Percentiles rank a stretch among this genome's conserved stretches.
Conservation (phyloP, 768 basidiomycete species). For the Psilocybe sp. region DNA sequence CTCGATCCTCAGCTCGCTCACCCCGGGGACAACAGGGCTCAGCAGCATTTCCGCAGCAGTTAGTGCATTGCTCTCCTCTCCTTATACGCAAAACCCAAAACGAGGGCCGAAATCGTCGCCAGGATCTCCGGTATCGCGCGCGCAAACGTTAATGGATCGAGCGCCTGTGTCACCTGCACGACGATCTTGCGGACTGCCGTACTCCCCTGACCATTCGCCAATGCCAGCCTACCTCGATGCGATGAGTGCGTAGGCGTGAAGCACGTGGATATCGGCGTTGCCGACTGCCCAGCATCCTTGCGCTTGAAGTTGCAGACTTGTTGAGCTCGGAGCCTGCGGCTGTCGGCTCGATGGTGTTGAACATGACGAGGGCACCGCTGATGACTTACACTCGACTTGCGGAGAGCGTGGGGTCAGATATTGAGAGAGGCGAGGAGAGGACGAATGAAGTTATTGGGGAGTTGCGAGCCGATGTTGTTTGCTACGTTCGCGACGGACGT, state of each 20-base stretch:
- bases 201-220: constrained; percentile 44
- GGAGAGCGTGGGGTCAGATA: constrained; percentile 60
- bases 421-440: constrained; percentile 65
- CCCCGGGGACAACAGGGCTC: constrained; percentile 61
- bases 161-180: constrained; percentile 57
- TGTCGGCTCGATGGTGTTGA: constrained; percentile 57
- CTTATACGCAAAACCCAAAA: constrained; percentile 57
- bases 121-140: constrained; percentile 78
- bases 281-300: constrained; percentile 60
- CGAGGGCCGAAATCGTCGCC: constrained; percentile 66
- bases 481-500: constrained; percentile 49
- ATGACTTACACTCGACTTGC: constrained; percentile 80
- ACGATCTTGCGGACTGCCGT: constrained; percentile 65
- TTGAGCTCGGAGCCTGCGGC: too few species aligned
- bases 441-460: constrained; percentile 65
- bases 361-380: constrained; percentile 70
- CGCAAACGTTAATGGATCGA: constrained; percentile 73
- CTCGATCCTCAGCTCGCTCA: constrained; percentile 72
- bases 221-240: constrained; percentile 45
- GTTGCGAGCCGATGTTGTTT: constrained; percentile 47
- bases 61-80: constrained; percentile 31
- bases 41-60: constrained; percentile 72
- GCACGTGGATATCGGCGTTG: constrained; percentile 64
- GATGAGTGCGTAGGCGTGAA: constrained; percentile 66
- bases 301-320: too few species aligned